Evolutionary conservation across 768 basidiomycete genomes (phyloP), one percentile per base, ranked within the genome.

Genomic region (Boletus bicolor): DNA sequence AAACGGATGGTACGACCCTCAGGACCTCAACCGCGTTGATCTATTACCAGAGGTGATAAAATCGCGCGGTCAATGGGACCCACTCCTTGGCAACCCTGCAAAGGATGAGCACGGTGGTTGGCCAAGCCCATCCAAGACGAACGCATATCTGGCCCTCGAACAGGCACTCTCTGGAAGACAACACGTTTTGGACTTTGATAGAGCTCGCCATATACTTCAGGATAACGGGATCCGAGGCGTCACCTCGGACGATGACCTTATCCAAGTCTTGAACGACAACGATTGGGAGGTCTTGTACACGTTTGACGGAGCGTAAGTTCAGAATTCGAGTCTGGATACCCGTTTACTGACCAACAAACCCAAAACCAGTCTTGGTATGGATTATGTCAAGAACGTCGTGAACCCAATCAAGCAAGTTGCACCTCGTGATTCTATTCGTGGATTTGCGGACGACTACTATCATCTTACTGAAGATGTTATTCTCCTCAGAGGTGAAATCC

Each of bases 321-420:
- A 24, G 21, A 14, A 14, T 19, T 43, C 3, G 6, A 45, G 10
- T 38, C 28, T 10, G 21, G 28, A 34, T 34, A 7, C 12, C 50
- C 37, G 19, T 44, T 48, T 30, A 5, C 55, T 68, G 24, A 68
- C 38, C 32, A 28, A 41, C 24, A 58, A 24, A 30, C 24, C 10
- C 9, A 12, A 43, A 56, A 11, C 15, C 51, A 79, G 77, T 35
- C 64, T 72, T n/a, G 71, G 75, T 17, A 74, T 77, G 75, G 77
- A 79, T 21, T 75, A 59, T 57, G 70, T 76, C 24, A 77, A 79
- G 61, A 72, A 74, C 19, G 75, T 78, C 35, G 73, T 75, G 11
- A 63, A 64, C 36, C 75, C 77, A 7, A 63, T 74, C 50, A 68
- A 58, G 37, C 72, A 77, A 61, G 71, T 75, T 53, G 71, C 65